Evolutionary conservation across 176 grass and related monocot species (phyloP).

Genomic region (Hordeum vulgare): DNA sequence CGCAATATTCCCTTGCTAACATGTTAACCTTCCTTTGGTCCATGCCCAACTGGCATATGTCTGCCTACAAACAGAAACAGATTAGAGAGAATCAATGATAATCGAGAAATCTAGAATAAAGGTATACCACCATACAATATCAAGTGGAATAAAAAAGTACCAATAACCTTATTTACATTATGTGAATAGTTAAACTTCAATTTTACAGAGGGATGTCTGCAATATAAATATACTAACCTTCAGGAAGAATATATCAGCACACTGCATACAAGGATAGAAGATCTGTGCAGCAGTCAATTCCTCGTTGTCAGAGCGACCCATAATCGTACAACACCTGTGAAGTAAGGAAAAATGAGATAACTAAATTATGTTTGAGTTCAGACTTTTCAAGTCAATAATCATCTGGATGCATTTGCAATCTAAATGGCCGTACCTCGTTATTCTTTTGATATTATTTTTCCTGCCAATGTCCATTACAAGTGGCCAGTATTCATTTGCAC

Average conservation of each 20-base stretch:
- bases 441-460: slow-evolving; percentile 64
- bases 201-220: not conserved
- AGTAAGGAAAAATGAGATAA: not conserved
- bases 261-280: slow-evolving; percentile 96
- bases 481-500: slow-evolving; percentile 75
- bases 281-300: slow-evolving; percentile 87
- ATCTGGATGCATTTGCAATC: not conserved
- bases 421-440: slow-evolving; percentile 49
- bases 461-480: slow-evolving; percentile 84
- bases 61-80: slow-evolving; percentile 47
- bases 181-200: not conserved
- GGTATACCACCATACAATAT: not conserved
- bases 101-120: not conserved
- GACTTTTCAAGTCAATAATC: not conserved
- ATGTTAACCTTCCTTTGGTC: slow-evolving; percentile 91
- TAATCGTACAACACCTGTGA: slow-evolving; percentile 76
- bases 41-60: slow-evolving; percentile 94
- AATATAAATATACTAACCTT: slow-evolving; percentile 46
- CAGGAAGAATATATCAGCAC: slow-evolving; percentile 96
- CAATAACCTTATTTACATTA: not conserved
- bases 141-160: not conserved
- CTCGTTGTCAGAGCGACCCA: slow-evolving; percentile 69
- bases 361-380: not conserved
- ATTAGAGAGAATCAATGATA: not conserved
- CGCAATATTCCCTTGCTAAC: slow-evolving; percentile 84